Conservation (phyloP, 2,329 filamentous ascomycete species). For the Blastomyces gilchristii region DNA sequence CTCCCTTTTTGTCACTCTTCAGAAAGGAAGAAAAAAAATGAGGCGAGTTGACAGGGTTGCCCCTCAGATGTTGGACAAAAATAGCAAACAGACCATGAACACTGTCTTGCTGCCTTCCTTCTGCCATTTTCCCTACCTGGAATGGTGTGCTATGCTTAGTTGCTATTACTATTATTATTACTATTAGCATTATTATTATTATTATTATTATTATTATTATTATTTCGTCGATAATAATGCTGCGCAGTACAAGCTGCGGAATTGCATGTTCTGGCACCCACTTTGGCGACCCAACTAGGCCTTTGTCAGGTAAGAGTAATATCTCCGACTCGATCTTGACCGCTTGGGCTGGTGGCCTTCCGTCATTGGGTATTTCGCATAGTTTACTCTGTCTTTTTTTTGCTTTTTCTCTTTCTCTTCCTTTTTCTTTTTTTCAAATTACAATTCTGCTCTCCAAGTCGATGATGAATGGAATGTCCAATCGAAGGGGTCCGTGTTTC, state of each 20-base stretch:
- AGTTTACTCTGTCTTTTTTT: neutral
- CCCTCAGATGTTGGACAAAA: neutral
- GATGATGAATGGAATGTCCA: neutral
- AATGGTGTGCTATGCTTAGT: neutral
- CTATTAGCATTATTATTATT: no score
- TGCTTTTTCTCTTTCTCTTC: neutral
- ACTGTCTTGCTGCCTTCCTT: neutral
- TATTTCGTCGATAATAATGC: neutral
- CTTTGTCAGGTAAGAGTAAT: constrained; percentile 2
- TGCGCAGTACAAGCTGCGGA: neutral
- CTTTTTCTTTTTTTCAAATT: neutral
- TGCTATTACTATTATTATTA: constrained; percentile 1
- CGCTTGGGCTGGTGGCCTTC: constrained; percentile 1
- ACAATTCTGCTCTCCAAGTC: neutral
- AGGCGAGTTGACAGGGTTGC: constrained; percentile 4
- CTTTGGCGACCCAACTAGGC: constrained; percentile 2
- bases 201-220: no score
- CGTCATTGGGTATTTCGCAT: neutral
- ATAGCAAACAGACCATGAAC: neutral
- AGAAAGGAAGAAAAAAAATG: constrained; percentile 1
- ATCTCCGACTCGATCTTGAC: neutral
- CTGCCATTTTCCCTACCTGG: neutral
- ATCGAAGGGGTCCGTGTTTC: constrained; percentile 4
- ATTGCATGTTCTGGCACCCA: neutral
- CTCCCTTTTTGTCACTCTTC: constrained; percentile 18